A percentile compares a stretch with the other conserved stretches of the same genome.
Evolutionary conservation across 202 grass and related monocot species (phyloP).

Genomic region (Hordeum pubiflorum): DNA sequence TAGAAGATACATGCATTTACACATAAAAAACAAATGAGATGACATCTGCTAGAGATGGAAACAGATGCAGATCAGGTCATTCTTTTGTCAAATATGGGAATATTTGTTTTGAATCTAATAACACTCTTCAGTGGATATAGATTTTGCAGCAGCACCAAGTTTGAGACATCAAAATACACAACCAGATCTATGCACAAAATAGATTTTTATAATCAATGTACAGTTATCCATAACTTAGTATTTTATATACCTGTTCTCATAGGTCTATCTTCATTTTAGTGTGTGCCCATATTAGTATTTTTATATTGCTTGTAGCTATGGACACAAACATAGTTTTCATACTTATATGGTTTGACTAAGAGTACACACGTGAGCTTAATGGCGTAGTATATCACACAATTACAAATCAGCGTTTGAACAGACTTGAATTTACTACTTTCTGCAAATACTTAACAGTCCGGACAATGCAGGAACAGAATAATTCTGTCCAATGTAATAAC

Average conservation of each 20-base stretch:
- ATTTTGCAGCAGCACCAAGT: background rate
- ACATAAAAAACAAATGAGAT: background rate
- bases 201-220: background rate
- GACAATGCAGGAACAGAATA: background rate
- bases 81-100: background rate
- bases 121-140: background rate
- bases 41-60: background rate
- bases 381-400: background rate
- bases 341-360: background rate
- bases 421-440: background rate
- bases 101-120: background rate
- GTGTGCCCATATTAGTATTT: background rate
- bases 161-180: background rate
- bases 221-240: background rate
- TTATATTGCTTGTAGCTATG: background rate
- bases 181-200: background rate
- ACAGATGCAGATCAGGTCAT: background rate
- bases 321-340: background rate
- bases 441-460: background rate
- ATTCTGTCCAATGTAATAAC: background rate
- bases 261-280: background rate
- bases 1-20: background rate
- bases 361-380: background rate
- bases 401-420: background rate
- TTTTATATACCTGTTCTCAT: background rate